Evolutionary conservation across 805 yeast species (phyloP).

Genomic region (Blastobotrys muscicola): DNA sequence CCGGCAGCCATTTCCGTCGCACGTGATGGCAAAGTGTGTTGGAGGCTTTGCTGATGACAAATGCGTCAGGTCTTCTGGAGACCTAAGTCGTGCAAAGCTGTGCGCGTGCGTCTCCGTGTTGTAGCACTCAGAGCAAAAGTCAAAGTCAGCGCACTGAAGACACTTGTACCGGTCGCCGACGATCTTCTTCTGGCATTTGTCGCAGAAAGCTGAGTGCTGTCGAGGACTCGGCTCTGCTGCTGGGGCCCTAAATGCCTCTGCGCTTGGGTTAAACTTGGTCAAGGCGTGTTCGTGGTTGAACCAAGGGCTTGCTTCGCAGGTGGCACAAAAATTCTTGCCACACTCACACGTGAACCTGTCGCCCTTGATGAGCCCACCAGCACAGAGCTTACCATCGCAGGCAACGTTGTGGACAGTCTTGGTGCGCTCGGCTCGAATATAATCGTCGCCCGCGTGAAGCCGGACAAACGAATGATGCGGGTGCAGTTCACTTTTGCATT

Average conservation of each 20-base stretch:
- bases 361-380: neutral
- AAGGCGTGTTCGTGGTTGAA: neutral
- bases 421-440: neutral
- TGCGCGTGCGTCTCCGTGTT: constrained; percentile 12
- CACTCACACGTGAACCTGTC: neutral
- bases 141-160: constrained; percentile 39
- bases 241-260: neutral
- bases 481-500: constrained; percentile 12
- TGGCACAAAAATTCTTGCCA: neutral
- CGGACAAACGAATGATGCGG: constrained; percentile 16
- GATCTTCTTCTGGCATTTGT: constrained; percentile 19
- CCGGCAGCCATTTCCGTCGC: constrained; percentile 25
- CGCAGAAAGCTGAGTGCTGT: constrained; percentile 18
- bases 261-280: neutral
- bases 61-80: constrained; percentile 3
- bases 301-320: neutral
- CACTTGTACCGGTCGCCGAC: constrained; percentile 41
- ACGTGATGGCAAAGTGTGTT: constrained; percentile 11
- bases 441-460: constrained; percentile 7
- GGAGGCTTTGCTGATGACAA: too few species aligned
- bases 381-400: too few species aligned
- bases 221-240: neutral
- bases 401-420: neutral
- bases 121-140: constrained; percentile 35
- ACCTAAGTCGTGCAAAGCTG: constrained; percentile 11